Evolutionary conservation across 371 early-diverging fungal species (phyloP).

Genomic region (Mucor saturninus): DNA sequence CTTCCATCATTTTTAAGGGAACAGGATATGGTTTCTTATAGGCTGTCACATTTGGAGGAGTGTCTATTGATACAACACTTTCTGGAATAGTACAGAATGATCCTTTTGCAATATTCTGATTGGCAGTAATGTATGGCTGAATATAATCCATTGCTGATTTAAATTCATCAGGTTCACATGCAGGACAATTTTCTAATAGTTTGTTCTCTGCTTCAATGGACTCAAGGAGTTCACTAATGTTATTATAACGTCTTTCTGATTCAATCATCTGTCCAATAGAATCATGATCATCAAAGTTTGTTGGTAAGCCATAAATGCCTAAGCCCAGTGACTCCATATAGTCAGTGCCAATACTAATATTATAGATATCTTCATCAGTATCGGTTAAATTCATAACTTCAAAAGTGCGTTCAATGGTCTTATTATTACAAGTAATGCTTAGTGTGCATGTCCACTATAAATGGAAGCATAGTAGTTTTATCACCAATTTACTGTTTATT

Average conservation of each 20-base stretch:
- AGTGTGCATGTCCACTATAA: background rate
- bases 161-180: background rate
- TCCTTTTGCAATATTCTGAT: constrained; percentile 9
- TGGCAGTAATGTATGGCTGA: constrained; percentile 3
- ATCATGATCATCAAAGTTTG: background rate
- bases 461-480: no score
- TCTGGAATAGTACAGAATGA: constrained; percentile 16
- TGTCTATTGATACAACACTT: constrained; percentile 7
- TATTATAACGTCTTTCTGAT: background rate
- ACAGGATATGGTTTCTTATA: constrained; percentile 17
- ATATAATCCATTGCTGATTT: constrained; percentile 2
- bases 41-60: constrained; percentile 2
- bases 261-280: background rate
- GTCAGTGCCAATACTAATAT: constrained; percentile 3
- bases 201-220: background rate
- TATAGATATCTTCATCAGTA: background rate
- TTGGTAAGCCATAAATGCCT: constrained; percentile 2
- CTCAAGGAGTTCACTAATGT: background rate
- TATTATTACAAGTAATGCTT: constrained; percentile 1
- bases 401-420: background rate
- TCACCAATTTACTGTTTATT: no score
- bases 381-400: constrained; percentile 13
- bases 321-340: background rate
- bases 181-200: background rate
- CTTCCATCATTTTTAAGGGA: background rate